Conservation (phyloP, 2,329 filamentous ascomycete species). For the Laburnicola sp. region DNA sequence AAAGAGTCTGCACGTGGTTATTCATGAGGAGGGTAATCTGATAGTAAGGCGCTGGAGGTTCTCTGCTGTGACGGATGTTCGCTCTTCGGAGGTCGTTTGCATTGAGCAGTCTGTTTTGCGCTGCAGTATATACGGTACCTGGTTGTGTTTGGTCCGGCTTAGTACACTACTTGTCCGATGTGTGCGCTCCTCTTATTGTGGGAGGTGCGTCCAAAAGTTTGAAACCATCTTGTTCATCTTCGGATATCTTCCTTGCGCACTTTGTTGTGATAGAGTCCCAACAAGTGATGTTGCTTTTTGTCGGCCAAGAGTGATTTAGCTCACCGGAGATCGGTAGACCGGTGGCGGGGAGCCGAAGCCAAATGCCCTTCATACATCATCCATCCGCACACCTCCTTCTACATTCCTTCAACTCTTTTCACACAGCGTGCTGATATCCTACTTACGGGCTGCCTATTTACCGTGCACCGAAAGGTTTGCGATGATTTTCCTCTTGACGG, state of each 20-base stretch:
- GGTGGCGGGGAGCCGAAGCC: not conserved
- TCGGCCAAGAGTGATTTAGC: too few species aligned
- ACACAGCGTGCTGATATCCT: too few species aligned
- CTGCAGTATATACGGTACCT: not conserved
- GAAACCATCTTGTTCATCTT: not conserved
- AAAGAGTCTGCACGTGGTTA: not conserved
- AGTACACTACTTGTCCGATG: not conserved
- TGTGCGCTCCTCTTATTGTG: not conserved
- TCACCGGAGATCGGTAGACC: too few species aligned
- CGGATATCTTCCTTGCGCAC: not conserved
- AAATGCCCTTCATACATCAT: not conserved
- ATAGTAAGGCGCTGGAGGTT: slow-evolving; percentile 13
- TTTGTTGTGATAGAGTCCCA: too few species aligned
- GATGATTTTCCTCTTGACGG: not conserved
- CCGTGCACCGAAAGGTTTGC: not conserved
- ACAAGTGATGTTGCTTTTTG: too few species aligned
- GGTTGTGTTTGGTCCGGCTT: too few species aligned
- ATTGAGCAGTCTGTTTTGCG: not conserved
- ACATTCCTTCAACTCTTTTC: not conserved
- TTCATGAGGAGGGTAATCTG: slow-evolving; percentile 2
- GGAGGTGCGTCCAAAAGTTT: not conserved
- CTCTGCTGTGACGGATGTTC: slow-evolving; percentile 1
- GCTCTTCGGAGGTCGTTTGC: not conserved
- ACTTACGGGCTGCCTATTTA: too few species aligned
- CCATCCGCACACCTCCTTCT: not conserved